Conservation (phyloP, 1,139 yeast species). For the Yamadazyma membranifaciens region DNA sequence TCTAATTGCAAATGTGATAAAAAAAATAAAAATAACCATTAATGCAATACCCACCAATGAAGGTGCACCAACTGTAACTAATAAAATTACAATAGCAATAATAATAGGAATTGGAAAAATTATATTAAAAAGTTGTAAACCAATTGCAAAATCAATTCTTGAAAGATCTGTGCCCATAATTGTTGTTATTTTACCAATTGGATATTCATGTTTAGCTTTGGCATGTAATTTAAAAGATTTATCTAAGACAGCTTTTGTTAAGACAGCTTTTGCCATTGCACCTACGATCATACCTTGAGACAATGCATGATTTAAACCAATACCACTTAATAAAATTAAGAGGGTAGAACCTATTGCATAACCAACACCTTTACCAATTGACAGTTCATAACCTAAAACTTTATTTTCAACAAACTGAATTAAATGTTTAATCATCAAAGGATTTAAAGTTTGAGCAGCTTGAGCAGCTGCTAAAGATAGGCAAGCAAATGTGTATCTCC, state of each 20-base stretch:
- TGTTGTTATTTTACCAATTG: constrained; percentile 69
- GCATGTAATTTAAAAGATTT: constrained; percentile 67
- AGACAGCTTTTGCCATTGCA: constrained; percentile 62
- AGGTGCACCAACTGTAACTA: constrained; percentile 33
- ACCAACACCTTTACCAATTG: constrained; percentile 36
- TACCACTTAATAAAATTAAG: constrained; percentile 35
- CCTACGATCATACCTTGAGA: constrained; percentile 44
- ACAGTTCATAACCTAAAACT: constrained; percentile 22
- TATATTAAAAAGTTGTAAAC: constrained; percentile 30
- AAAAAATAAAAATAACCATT: constrained; percentile 25
- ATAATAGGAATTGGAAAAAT: constrained; percentile 33
- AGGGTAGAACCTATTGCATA: constrained; percentile 32
- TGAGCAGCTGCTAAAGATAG: constrained; percentile 21
- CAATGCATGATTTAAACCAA: constrained; percentile 16
- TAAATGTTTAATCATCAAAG: constrained; percentile 31
- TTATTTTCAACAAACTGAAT: constrained; percentile 27
- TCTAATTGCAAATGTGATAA: constrained; percentile 23
- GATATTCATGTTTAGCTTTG: constrained; percentile 55
- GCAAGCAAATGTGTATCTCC: constrained; percentile 25
- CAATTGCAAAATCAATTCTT: constrained; percentile 37
- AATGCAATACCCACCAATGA: constrained; percentile 36
- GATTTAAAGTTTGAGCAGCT: constrained; percentile 24
- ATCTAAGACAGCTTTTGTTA: constrained; percentile 64
- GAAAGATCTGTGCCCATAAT: constrained; percentile 41
- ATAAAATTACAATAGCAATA: constrained; percentile 31